Percentiles rank a stretch among this genome's conserved stretches.
Conservation (phyloP, 371 early-diverging fungal species). For the Mortierella sp. region DNA sequence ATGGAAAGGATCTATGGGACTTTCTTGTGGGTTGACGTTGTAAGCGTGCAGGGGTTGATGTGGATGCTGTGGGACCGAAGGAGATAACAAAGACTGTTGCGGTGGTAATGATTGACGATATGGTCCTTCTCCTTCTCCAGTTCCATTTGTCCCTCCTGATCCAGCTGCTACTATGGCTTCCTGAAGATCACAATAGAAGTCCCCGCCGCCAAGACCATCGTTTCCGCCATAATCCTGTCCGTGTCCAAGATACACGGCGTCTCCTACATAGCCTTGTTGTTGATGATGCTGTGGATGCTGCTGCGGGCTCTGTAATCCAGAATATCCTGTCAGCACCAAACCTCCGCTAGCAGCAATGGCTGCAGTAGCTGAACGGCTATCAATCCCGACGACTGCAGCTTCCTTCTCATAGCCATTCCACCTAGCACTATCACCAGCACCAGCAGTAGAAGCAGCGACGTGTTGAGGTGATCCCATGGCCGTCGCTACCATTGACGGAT, state of each 20-base stretch:
- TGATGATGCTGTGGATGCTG: conserved; percentile 9
- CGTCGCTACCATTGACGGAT: conserved; percentile 1
- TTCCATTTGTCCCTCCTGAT: not conserved
- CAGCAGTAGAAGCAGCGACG: not conserved
- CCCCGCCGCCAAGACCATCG: not conserved
- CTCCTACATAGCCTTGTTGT: not conserved
- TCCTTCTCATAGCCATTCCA: conserved; percentile 20
- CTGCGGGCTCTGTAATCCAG: not conserved
- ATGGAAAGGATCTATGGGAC: not conserved
- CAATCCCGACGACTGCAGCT: not conserved
- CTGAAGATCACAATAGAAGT: not conserved
- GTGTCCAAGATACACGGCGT: not conserved
- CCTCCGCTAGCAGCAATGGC: not conserved
- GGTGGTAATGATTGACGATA: not conserved
- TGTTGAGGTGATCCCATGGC: conserved; percentile 4
- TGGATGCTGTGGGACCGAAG: too few relatives aligned
- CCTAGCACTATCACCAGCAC: not conserved
- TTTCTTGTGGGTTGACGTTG: not conserved
- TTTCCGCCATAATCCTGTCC: not conserved
- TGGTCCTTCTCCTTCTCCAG: not conserved
- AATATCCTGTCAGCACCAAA: conserved; percentile 3
- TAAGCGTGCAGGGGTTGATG: not conserved
- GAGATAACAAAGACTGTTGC: too few relatives aligned
- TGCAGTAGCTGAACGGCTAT: not conserved
- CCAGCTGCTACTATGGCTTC: too few relatives aligned